Evolutionary conservation across 139 green algal species (phyloP).

Genomic region (Tetraselmis chui): DNA sequence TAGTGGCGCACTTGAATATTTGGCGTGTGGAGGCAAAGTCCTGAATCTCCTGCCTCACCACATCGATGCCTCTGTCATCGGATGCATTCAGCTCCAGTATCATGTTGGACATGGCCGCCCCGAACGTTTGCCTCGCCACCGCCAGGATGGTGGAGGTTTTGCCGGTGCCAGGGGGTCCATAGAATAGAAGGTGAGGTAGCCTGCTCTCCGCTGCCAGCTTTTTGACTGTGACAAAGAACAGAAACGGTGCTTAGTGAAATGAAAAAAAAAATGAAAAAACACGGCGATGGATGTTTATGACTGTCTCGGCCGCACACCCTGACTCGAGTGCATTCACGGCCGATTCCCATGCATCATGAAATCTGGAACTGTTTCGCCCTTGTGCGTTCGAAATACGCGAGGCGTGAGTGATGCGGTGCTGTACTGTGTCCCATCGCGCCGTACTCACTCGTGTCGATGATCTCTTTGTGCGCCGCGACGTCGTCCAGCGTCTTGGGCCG

Average conservation of each 20-base stretch:
- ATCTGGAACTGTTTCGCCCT: too few species aligned
- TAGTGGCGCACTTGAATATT: conserved; percentile 78
- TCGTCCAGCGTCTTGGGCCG: conserved; percentile 83
- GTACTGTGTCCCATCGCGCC: too few species aligned
- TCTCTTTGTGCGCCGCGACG: conserved; percentile 91
- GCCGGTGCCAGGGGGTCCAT: conserved; percentile 95
- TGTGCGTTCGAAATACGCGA: too few species aligned
- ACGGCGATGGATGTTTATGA: too few species aligned
- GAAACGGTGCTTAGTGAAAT: too few species aligned
- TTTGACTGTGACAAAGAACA: conserved; percentile 45
- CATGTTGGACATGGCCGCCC: conserved; percentile 61
- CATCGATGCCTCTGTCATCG: conserved; percentile 89
- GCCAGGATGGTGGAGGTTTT: conserved; percentile 95
- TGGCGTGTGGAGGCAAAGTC: conserved; percentile 90
- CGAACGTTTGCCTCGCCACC: conserved; percentile 90
- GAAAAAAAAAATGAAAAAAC: too few species aligned
- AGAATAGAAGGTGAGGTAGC: conserved; percentile 95
- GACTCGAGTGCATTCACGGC: too few species aligned
- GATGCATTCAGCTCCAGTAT: conserved; percentile 96
- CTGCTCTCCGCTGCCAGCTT: conserved; percentile 68
- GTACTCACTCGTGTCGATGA: conserved; percentile 94
- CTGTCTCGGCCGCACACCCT: too few species aligned
- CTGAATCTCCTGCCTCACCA: conserved; percentile 93
- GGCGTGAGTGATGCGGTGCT: too few species aligned
- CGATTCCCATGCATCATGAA: too few species aligned